Conservation (phyloP, 2,329 filamentous ascomycete genomes). For the Phialophora expanda region DNA sequence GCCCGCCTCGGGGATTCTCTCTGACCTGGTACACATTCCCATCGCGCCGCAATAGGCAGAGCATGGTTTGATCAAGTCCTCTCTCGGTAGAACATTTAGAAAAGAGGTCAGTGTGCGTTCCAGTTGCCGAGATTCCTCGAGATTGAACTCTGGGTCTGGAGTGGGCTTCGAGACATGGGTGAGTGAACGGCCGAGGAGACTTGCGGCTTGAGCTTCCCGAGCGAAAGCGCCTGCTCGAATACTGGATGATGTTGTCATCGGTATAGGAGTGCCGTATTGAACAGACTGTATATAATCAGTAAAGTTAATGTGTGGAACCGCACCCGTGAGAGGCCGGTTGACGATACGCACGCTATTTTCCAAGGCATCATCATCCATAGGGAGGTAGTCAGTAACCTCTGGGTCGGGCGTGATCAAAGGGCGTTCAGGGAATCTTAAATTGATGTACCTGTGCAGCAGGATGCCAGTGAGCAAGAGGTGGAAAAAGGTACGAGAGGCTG, state of each 20-base stretch:
- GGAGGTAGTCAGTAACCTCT: not conserved
- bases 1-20: not conserved
- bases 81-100: not conserved
- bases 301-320: not conserved
- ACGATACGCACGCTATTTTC: not conserved
- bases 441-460: not conserved
- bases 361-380: not conserved
- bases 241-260: conserved; percentile 5
- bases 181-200: conserved; percentile 9
- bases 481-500: too few relatives aligned
- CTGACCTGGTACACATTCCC: conserved; percentile 6
- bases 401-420: not conserved
- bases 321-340: not conserved
- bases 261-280: not conserved
- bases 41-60: conserved; percentile 10
- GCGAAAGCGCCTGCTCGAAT: conserved; percentile 1
- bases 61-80: conserved; percentile 10
- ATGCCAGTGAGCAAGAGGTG: too few relatives aligned
- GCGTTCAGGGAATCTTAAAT: not conserved
- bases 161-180: conserved; percentile 3
- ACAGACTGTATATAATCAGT: not conserved
- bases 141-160: not conserved
- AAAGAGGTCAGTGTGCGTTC: conserved; percentile 6
- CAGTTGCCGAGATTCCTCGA: not conserved
- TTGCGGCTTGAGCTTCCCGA: conserved; percentile 11